Conservation (phyloP, 495 filamentous ascomycete species). For the Thermochaetoides thermophila region DNA sequence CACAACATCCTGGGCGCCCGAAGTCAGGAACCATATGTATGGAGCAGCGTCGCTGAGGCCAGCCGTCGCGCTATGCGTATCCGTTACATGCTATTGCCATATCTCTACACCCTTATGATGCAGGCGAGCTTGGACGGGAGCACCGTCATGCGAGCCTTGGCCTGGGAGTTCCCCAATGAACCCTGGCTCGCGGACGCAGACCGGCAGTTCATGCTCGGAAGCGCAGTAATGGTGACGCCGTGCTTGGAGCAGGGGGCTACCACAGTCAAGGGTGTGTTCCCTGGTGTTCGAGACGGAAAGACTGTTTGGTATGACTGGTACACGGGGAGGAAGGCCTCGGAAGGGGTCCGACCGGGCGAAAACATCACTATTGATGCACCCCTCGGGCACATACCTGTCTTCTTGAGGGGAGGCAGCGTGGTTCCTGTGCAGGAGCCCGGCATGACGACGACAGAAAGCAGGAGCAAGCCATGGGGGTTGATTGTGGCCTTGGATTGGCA, state of each 20-base stretch:
- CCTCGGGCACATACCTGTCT: constrained; percentile 66
- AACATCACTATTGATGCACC: constrained; percentile 65
- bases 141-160: constrained; percentile 67
- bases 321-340: constrained; percentile 35
- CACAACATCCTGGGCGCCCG: constrained; percentile 53
- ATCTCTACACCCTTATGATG: constrained; percentile 71
- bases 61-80: constrained; percentile 55
- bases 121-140: constrained; percentile 50
- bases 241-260: constrained; percentile 52
- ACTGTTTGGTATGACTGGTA: constrained; percentile 78
- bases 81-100: constrained; percentile 59
- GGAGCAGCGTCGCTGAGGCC: constrained; percentile 54
- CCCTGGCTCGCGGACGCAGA: constrained; percentile 51
- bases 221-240: constrained; percentile 54
- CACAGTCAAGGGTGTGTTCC: constrained; percentile 63
- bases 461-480: constrained; percentile 55
- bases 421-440: constrained; percentile 58
- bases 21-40: constrained; percentile 63
- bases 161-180: constrained; percentile 76
- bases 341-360: constrained; percentile 34
- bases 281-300: constrained; percentile 42
- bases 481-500: constrained; percentile 43
- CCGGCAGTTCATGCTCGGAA: constrained; percentile 65
- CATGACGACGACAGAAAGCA: constrained; percentile 49
- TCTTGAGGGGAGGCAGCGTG: constrained; percentile 53